Percentiles rank a stretch among this genome's conserved stretches.
These are phyloP conservation scores for Didymellaceae sp. DNA, from an alignment of 2,329 filamentous ascomycete species.

Conservation along the genomic window DNA sequence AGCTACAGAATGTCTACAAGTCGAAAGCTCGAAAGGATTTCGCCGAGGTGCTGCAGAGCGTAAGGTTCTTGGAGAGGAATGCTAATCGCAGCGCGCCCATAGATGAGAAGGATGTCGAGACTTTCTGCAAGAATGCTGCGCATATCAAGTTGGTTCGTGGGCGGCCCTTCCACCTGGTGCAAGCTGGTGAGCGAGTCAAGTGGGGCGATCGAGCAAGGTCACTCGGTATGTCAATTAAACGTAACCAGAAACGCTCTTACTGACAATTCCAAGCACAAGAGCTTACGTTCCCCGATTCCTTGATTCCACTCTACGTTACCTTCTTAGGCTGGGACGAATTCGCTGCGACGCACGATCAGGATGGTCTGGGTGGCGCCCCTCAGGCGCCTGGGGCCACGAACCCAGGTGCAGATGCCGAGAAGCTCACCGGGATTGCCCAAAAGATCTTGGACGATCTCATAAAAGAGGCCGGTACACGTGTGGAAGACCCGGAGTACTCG, in stretches of 20 bases:
- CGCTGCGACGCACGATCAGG: conserved; percentile 49
- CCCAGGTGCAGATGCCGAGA: conserved; percentile 44
- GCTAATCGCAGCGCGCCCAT: conserved; percentile 60
- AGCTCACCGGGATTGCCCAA: conserved; percentile 53
- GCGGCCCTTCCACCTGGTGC: conserved; percentile 58
- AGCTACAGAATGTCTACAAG: conserved; percentile 93
- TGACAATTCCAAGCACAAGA: conserved; percentile 39
- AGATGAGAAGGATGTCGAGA: conserved; percentile 77
- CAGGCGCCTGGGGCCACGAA: conserved; percentile 47
- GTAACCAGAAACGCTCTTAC: neutral
- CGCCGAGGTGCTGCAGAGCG: conserved; percentile 72
- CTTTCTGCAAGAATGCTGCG: conserved; percentile 93
- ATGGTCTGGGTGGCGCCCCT: conserved; percentile 42
- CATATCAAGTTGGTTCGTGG: conserved; percentile 88
- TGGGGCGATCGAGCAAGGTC: conserved; percentile 60
- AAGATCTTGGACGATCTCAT: conserved; percentile 52
- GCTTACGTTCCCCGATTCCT: conserved; percentile 53
- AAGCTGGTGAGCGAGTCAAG: conserved; percentile 51
- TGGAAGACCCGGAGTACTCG: conserved; percentile 53
- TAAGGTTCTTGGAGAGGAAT: conserved; percentile 62
- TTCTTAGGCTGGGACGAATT: conserved; percentile 60
- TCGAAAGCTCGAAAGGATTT: conserved; percentile 80
- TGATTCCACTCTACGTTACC: conserved; percentile 58
- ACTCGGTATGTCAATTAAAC: conserved; percentile 53
- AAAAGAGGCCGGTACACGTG: conserved; percentile 48